A percentile compares a stretch with the other conserved stretches of the same genome.
phyloP scores from a whole-genome alignment of 83 land plant genomes.

The Thuja plicata region DNA sequence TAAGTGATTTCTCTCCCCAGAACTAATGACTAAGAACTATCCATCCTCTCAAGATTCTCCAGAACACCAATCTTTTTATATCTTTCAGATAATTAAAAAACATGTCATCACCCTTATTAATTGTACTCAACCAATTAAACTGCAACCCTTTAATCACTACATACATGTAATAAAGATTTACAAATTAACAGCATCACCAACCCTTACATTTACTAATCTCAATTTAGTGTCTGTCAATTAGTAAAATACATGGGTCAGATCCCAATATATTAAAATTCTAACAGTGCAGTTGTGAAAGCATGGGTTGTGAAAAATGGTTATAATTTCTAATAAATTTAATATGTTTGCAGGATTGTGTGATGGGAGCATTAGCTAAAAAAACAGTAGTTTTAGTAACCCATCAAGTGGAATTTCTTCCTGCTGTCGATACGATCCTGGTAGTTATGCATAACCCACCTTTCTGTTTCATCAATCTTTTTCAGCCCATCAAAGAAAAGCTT shows the following conservation, averaged over 20 bases:
- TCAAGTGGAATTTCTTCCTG: slow-evolving; percentile 80
- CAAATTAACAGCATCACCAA: neutral
- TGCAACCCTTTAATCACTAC: too few relatives aligned
- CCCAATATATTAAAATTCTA: too few relatives aligned
- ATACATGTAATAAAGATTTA: neutral
- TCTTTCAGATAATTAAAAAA: too few relatives aligned
- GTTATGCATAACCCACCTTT: neutral
- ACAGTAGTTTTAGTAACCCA: slow-evolving; percentile 81
- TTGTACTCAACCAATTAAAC: too few relatives aligned
- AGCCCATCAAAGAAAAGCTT: neutral
- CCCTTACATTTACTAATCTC: neutral
- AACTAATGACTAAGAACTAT: too few relatives aligned
- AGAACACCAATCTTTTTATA: too few relatives aligned
- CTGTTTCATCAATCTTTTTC: neutral
- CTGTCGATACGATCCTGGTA: slow-evolving; percentile 67
- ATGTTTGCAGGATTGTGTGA: slow-evolving; percentile 67
- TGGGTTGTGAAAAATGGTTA: neutral
- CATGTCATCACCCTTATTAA: too few relatives aligned
- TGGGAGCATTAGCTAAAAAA: slow-evolving; percentile 53
- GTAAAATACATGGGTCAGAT: too few relatives aligned
- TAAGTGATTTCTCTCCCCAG: too few relatives aligned
- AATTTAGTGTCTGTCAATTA: neutral
- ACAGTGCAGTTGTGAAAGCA: too few relatives aligned
- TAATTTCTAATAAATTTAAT: neutral
- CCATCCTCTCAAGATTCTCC: too few relatives aligned